A percentile compares a stretch with the other conserved stretches of the same genome.
Evolutionary conservation across 371 early-diverging fungal genomes (phyloP).

Genomic region (Saksenaea vasiformis): DNA sequence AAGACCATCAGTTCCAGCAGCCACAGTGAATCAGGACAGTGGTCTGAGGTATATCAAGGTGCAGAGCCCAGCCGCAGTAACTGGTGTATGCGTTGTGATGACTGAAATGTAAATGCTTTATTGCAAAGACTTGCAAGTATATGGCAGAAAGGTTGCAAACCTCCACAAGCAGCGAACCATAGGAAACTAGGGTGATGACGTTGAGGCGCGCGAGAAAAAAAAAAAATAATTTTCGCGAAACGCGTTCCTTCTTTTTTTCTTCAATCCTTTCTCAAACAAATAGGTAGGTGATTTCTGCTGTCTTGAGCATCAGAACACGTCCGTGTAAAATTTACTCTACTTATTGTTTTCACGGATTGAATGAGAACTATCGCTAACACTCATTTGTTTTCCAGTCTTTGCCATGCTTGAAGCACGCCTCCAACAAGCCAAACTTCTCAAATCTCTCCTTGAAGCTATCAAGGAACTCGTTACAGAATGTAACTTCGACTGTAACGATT

Average conservation of each 20-base stretch:
- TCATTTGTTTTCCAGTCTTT: neutral
- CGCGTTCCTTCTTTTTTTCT: neutral
- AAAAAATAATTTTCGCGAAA: neutral
- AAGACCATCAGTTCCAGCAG: too few relatives aligned
- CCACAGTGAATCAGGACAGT: too few relatives aligned
- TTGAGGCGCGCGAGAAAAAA: neutral
- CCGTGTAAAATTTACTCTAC: neutral
- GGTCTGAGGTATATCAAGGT: too few relatives aligned
- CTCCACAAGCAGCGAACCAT: too few relatives aligned
- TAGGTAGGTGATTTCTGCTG: neutral
- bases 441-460: constrained; percentile 95
- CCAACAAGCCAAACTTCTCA: constrained; percentile 77
- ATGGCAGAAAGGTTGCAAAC: too few relatives aligned
- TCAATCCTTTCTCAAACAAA: neutral
- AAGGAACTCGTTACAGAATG: constrained; percentile 97
- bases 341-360: neutral
- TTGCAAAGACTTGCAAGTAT: too few relatives aligned
- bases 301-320: too few relatives aligned
- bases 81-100: too few relatives aligned
- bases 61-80: too few relatives aligned
- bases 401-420: constrained; percentile 83
- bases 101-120: too few relatives aligned
- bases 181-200: too few relatives aligned
- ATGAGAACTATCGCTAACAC: neutral
- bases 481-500: constrained; percentile 97